phyloP scores from a whole-genome alignment of 108 stramenopile species.

The Pseudonitzschia delicatissima region DNA sequence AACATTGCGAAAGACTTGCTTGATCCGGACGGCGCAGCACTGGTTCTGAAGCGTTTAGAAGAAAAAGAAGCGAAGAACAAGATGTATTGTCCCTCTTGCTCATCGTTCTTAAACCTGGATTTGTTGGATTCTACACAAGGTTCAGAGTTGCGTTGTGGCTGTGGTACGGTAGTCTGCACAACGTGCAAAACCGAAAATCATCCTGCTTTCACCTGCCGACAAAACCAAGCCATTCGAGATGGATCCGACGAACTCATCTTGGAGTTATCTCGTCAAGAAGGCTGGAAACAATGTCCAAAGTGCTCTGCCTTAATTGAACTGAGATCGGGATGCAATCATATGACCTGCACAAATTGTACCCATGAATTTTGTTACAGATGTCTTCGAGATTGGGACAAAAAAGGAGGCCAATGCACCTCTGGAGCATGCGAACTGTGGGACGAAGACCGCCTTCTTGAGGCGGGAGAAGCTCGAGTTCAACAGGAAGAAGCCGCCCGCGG shows the following conservation, averaged over 20 bases:
- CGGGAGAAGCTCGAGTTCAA: conserved; percentile 50
- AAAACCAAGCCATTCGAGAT: conserved; percentile 19
- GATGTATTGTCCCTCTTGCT: conserved; percentile 56
- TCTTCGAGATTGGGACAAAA: conserved; percentile 33
- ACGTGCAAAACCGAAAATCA: conserved; percentile 44
- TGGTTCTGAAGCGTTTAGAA: conserved; percentile 18
- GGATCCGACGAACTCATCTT: conserved; percentile 32
- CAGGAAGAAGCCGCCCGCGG: conserved; percentile 32
- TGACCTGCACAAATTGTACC: conserved; percentile 43
- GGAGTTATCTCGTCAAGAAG: conserved; percentile 24
- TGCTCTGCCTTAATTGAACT: conserved; percentile 50
- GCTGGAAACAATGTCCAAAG: conserved; percentile 59
- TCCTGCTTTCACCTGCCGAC: conserved; percentile 32
- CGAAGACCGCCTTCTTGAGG: conserved; percentile 39
- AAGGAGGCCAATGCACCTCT: conserved; percentile 26
- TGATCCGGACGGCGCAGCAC: conserved; percentile 12
- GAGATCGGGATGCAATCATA: conserved; percentile 51
- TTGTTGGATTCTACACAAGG: conserved; percentile 21
- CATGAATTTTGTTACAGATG: conserved; percentile 57
- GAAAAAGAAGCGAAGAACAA: conserved; percentile 45
- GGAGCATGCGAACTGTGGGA: conserved; percentile 49
- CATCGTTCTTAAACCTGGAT: conserved; percentile 48
- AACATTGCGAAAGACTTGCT: conserved; percentile 28
- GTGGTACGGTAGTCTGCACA: conserved; percentile 35
- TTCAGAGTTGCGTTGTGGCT: conserved; percentile 29